Percentiles rank a stretch among this genome's conserved stretches.
phyloP scores from a whole-genome alignment of 495 filamentous ascomycete genomes.

The Penicillium egyptiacum region DNA sequence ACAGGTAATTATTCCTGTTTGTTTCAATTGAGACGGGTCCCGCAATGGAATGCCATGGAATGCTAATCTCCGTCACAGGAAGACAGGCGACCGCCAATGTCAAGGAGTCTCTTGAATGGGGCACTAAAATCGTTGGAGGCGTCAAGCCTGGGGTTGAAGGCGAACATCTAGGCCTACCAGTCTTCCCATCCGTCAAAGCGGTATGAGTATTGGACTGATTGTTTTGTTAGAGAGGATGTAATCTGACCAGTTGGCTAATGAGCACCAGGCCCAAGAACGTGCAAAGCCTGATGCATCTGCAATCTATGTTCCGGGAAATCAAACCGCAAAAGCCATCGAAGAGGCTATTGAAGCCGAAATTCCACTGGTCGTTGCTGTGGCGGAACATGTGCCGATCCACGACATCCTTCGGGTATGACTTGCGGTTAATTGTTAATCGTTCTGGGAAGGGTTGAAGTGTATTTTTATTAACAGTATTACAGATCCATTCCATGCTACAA shows the following conservation, averaged over 20 bases:
- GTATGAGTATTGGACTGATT: conserved; percentile 34
- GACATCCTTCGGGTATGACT: conserved; percentile 72
- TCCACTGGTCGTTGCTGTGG: conserved; percentile 83
- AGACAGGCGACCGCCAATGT: conserved; percentile 76
- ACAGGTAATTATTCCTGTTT: conserved; percentile 54
- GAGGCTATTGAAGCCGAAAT: conserved; percentile 89
- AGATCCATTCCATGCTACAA: conserved; percentile 75
- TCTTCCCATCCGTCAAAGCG: conserved; percentile 70
- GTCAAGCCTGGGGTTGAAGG: conserved; percentile 75
- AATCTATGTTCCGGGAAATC: conserved; percentile 80
- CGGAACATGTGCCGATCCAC: conserved; percentile 87
- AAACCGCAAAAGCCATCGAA: conserved; percentile 76
- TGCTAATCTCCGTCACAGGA: conserved; percentile 29
- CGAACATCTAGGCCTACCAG: conserved; percentile 77
- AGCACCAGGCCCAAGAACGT: conserved; percentile 66
- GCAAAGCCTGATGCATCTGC: conserved; percentile 82
- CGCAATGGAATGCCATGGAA: neutral
- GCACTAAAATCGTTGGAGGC: conserved; percentile 85
- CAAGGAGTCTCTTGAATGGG: conserved; percentile 77
- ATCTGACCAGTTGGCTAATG: conserved; percentile 9
- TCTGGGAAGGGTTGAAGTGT: neutral
- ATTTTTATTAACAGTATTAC: neutral
- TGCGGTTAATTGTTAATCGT: neutral
- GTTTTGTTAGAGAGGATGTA: conserved; percentile 1
- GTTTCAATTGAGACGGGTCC: neutral